A percentile compares a stretch with the other conserved stretches of the same genome.
Conservation (phyloP, 2,329 filamentous ascomycete species). For the Apiospora marii region DNA sequence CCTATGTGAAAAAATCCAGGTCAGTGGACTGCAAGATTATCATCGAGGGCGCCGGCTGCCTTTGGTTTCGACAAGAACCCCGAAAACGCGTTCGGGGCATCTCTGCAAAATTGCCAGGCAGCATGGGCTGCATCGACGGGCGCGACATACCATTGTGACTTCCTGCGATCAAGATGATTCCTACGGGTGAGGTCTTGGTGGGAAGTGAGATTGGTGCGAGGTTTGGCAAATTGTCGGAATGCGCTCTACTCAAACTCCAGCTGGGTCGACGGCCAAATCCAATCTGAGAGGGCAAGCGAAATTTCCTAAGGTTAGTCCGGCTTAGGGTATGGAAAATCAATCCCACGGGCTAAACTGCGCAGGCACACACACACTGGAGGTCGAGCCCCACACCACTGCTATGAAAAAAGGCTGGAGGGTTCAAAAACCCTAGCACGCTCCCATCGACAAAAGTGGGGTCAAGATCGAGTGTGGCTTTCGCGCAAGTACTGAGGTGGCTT, state of each 20-base stretch:
- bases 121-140: neutral
- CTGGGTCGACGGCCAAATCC: conserved; percentile 20
- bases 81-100: conserved; percentile 23
- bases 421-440: conserved; percentile 50
- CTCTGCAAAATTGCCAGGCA: conserved; percentile 10
- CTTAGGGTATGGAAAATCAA: conserved; percentile 22
- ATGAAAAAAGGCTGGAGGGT: conserved; percentile 49
- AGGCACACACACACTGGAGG: neutral
- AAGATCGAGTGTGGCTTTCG: neutral
- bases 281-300: conserved; percentile 21
- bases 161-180: conserved; percentile 55
- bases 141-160: conserved; percentile 51
- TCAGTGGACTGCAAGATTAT: neutral
- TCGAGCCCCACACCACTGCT: conserved; percentile 3
- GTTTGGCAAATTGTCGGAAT: conserved; percentile 19
- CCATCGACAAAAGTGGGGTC: neutral
- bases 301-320: conserved; percentile 22
- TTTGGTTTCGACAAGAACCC: conserved; percentile 17
- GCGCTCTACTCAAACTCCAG: conserved; percentile 21
- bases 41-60: neutral
- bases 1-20: conserved; percentile 56
- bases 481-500: neutral
- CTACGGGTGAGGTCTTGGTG: conserved; percentile 19
- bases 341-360: conserved; percentile 19
- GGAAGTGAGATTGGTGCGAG: conserved; percentile 20